Evolutionary conservation across 2,329 filamentous ascomycete genomes (phyloP).

Genomic region (Fusarium aywerte): DNA sequence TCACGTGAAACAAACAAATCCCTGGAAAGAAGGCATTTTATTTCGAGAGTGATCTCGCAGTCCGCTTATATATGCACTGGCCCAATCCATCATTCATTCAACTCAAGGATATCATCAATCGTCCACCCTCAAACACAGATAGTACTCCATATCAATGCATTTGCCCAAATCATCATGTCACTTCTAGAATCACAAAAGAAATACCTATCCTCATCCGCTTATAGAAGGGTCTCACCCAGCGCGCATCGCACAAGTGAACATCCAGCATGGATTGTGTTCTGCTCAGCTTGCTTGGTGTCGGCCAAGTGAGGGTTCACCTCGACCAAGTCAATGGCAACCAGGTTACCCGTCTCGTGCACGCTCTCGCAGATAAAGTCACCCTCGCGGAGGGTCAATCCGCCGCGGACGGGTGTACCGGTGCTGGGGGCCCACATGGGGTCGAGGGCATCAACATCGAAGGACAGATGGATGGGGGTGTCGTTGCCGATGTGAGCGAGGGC

Average conservation of each 20-base stretch:
- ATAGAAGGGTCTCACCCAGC: conserved; percentile 89
- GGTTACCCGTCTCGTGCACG: conserved; percentile 80
- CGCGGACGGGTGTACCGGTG: conserved; percentile 93
- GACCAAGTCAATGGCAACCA: conserved; percentile 83
- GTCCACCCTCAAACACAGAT: conserved; percentile 18
- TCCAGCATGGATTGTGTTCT: conserved; percentile 89
- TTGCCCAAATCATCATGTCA: conserved; percentile 13
- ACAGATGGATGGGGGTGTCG: conserved; percentile 96
- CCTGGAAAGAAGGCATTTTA: conserved; percentile 42
- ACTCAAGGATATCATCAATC: conserved; percentile 44
- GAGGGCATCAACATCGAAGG: conserved; percentile 95
- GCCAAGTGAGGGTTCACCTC: conserved; percentile 83
- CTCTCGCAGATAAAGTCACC: conserved; percentile 96
- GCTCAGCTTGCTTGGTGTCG: conserved; percentile 71
- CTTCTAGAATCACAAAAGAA: conserved; percentile 1
- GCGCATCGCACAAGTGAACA: conserved; percentile 93
- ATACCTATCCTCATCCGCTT: not conserved
- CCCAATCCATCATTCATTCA: conserved; percentile 42
- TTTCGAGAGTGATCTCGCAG: conserved; percentile 47
- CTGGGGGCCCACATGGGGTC: conserved; percentile 97
- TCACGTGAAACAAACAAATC: not conserved
- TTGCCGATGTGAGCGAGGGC: conserved; percentile 93
- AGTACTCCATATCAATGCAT: conserved; percentile 31
- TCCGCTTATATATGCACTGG: conserved; percentile 41
- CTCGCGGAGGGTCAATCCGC: conserved; percentile 91